phyloP scores from a whole-genome alignment of 1,139 yeast genomes.

The Debaryomycetaceae sp. region DNA sequence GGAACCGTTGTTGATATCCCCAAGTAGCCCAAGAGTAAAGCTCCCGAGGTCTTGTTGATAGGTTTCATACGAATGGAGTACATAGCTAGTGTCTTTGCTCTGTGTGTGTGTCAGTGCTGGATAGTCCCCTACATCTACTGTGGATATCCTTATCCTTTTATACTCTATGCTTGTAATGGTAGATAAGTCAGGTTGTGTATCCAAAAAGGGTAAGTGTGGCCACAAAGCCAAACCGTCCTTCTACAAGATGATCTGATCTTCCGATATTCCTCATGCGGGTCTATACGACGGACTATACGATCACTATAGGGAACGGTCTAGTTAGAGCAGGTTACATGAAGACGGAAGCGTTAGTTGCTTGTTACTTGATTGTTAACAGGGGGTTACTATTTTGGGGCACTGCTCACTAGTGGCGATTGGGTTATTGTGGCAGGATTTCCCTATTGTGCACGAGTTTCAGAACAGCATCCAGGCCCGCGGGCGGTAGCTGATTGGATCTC shows the following conservation, averaged over 20 bases:
- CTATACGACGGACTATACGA: neutral
- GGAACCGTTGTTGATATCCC: constrained; percentile 42
- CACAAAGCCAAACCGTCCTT: neutral
- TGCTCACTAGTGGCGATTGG: neutral
- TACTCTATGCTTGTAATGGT: neutral
- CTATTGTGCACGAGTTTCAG: neutral
- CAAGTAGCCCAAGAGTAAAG: constrained; percentile 37
- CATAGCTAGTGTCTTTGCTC: constrained; percentile 5
- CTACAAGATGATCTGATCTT: neutral
- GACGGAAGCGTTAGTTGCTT: neutral
- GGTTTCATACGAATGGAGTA: constrained; percentile 13
- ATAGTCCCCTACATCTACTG: neutral
- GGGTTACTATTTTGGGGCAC: neutral
- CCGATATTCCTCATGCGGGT: neutral
- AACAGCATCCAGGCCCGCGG: neutral
- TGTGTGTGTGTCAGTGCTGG: too few species aligned
- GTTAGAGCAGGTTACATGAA: neutral
- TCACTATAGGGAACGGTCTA: neutral
- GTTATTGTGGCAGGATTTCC: neutral
- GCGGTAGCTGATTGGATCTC: too few species aligned
- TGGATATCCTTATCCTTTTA: neutral
- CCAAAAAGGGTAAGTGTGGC: neutral
- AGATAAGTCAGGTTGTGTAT: neutral
- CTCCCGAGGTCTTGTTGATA: constrained; percentile 18
- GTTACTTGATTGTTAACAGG: neutral